Evolutionary conservation across 306 rosid genomes (phyloP), one percentile per base, ranked within the genome.

Genomic region (Pterocarpus macrocarpus): DNA sequence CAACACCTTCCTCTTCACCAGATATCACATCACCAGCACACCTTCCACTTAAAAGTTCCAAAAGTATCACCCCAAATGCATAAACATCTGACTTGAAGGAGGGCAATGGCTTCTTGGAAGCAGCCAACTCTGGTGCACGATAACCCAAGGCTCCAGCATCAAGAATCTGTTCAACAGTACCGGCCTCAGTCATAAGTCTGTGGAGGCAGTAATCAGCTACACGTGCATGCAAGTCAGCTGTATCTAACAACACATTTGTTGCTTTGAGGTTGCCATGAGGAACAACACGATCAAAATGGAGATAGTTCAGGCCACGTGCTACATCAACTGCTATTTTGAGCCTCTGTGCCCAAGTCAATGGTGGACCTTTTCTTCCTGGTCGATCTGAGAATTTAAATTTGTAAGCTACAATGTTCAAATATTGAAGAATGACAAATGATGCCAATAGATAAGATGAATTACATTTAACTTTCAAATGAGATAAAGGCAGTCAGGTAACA

Each of bases 231-330:
- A 90, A 85, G 56, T 90, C 93, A 35, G 91, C 73, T 64, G 95
- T 89, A 71, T 49, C 56, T 13, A 49, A 13, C 56, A 49, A 13
- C 56, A 49, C 56, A 49, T 49, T 49, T 49, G 56, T 49, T 49
- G 56, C 56, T 49, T 49, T 49, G 56, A 49, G 56, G 56, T 49
- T 49, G 8, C 56, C 56, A 0, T 92, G 97, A 0, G 97, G 97
- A 82, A 90, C 85, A 44, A 91, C 97, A 32, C 97, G 93, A 65
- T 92, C 97, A 55, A 90, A 92, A 79, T 92, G 97, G 88, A 92
- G 97, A 86, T 92, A 92, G 92, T 92, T 92, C 83, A 92, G 89
- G 71, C 97, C 97, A 44, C 97, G 97, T 63, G 94, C 93, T 34
- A 90, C 85, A 80, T 92, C 95, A n/a, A 92, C 97, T 1, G 95